phyloP scores from a whole-genome alignment of 2,329 filamentous ascomycete genomes.

The Cryphonectria japonica region DNA sequence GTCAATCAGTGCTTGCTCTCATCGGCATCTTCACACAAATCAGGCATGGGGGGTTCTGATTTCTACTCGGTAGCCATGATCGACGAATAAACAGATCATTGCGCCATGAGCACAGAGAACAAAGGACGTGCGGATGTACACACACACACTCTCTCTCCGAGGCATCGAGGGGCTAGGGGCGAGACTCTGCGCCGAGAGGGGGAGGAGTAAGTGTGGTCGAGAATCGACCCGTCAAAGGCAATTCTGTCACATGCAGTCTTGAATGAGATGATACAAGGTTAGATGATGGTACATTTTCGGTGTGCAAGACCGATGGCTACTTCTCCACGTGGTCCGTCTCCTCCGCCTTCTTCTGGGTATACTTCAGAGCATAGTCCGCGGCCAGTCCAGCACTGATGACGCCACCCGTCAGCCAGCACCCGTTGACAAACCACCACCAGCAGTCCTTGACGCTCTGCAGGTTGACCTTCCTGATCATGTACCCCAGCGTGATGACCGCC shows the following conservation, averaged over 20 bases:
- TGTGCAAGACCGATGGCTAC: background rate
- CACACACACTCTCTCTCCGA: background rate
- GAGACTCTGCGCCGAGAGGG: conserved; percentile 9
- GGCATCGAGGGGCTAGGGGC: background rate
- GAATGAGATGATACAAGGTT: conserved; percentile 2
- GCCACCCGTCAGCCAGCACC: conserved; percentile 70
- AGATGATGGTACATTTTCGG: conserved; percentile 7
- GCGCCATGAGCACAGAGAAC: conserved; percentile 31
- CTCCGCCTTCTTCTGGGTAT: conserved; percentile 39
- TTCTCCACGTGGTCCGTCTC: conserved; percentile 1
- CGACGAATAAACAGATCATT: conserved; percentile 46
- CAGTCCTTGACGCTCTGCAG: conserved; percentile 69
- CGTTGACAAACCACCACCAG: conserved; percentile 79
- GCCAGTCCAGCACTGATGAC: conserved; percentile 62
- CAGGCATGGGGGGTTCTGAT: conserved; percentile 47
- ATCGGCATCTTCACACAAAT: conserved; percentile 44
- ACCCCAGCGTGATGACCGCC: conserved; percentile 60
- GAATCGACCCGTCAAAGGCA: background rate
- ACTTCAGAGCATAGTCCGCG: conserved; percentile 61
- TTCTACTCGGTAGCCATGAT: conserved; percentile 45
- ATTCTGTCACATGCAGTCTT: conserved; percentile 2
- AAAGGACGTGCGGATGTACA: conserved; percentile 24
- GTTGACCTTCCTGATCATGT: conserved; percentile 71
- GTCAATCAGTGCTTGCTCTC: conserved; percentile 50
- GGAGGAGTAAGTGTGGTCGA: background rate